phyloP scores from a whole-genome alignment of 75 land plant species.

The Pseudotsuga menziesii region DNA sequence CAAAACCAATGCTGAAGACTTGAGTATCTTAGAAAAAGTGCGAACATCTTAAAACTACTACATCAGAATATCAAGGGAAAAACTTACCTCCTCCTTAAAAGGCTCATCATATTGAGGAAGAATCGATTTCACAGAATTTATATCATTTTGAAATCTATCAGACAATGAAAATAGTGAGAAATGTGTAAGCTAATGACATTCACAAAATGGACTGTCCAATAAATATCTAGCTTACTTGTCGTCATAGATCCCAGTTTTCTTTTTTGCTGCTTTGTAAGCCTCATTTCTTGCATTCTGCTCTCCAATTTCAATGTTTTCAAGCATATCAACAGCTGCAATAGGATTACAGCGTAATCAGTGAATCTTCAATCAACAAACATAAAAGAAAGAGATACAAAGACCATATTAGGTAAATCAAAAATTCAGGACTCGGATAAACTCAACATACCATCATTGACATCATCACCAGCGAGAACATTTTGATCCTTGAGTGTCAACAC shows the following conservation, averaged over 20 bases:
- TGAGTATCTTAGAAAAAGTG: neutral
- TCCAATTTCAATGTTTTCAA: constrained; percentile 94
- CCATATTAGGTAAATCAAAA: neutral
- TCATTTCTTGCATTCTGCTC: constrained; percentile 82
- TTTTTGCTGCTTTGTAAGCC: constrained; percentile 94
- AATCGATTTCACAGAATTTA: constrained; percentile 50
- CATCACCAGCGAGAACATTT: constrained; percentile 74
- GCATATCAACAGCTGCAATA: constrained; percentile 76
- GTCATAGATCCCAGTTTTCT: constrained; percentile 76
- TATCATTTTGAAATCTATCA: constrained; percentile 78
- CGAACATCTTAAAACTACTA: neutral
- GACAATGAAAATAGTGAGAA: neutral
- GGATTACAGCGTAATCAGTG: neutral
- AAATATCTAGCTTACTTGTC: constrained; percentile 65
- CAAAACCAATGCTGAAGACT: neutral
- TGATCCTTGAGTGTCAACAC: constrained; percentile 96
- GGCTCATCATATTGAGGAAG: constrained; percentile 97
- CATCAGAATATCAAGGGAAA: constrained; percentile 1
- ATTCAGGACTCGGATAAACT: neutral
- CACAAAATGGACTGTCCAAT: neutral
- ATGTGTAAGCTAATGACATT: neutral
- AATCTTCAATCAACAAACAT: neutral
- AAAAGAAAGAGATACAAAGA: neutral
- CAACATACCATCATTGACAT: constrained; percentile 77
- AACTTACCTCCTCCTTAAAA: constrained; percentile 65